Evolutionary conservation across 306 rosid species (phyloP).

Genomic region (Hylodesmum podocarpum): DNA sequence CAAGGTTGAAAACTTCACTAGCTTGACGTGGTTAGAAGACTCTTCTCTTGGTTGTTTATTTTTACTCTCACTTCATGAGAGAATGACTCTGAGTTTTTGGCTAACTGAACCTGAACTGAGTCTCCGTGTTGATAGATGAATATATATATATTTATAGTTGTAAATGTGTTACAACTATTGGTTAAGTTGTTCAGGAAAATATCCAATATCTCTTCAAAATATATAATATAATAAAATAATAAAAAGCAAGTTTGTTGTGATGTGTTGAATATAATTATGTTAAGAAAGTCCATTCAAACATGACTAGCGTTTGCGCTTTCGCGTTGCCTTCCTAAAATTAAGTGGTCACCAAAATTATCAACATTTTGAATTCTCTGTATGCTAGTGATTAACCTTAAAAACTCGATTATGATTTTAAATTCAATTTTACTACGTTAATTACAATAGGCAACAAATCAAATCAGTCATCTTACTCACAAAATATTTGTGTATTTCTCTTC

Average conservation of each 20-base stretch:
- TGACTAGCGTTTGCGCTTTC: conserved; percentile 30
- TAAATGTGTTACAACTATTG: not conserved
- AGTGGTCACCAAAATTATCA: too few relatives aligned
- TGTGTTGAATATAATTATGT: conserved; percentile 14
- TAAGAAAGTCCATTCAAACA: conserved; percentile 33
- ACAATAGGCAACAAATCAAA: too few relatives aligned
- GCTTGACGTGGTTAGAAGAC: not conserved
- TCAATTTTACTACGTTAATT: too few relatives aligned
- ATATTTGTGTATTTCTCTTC: too few relatives aligned
- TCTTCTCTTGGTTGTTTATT: not conserved
- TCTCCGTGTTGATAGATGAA: not conserved
- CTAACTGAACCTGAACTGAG: not conserved
- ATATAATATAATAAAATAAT: conserved; percentile 8
- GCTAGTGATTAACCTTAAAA: too few relatives aligned
- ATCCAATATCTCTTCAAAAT: too few relatives aligned
- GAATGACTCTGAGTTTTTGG: not conserved
- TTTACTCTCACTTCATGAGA: not conserved
- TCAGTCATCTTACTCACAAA: too few relatives aligned
- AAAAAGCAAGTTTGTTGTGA: not conserved
- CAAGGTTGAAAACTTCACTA: not conserved
- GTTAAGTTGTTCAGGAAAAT: too few relatives aligned
- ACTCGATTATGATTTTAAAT: too few relatives aligned
- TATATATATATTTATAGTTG: not conserved
- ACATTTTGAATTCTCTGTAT: too few relatives aligned
- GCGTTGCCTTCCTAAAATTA: conserved; percentile 24